Percentiles rank a stretch among this genome's conserved stretches.
These are phyloP conservation scores for Monosporascus sp. DNA, from an alignment of 2,329 filamentous ascomycete genomes.

Conservation along the genomic window DNA sequence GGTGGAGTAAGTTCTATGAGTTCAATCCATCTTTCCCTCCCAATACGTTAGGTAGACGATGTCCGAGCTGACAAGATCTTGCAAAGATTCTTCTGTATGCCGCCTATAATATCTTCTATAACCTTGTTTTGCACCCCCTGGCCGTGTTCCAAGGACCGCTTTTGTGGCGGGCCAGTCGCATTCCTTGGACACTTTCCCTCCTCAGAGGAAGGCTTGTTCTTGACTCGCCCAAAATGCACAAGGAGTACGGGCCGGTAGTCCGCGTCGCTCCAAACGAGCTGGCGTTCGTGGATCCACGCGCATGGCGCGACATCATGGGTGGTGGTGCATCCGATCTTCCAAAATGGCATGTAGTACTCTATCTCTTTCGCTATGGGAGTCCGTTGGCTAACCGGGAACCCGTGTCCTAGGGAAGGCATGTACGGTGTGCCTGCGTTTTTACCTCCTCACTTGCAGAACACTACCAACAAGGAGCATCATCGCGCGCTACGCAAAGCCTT, in stretches of 20 bases:
- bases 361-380: too few relatives aligned
- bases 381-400: slow-evolving; percentile 4
- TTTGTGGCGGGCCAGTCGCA: too few relatives aligned
- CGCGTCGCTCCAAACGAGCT: slow-evolving; percentile 37
- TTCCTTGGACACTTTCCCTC: too few relatives aligned
- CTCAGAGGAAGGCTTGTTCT: background rate
- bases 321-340: slow-evolving; percentile 16
- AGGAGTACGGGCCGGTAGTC: slow-evolving; percentile 33
- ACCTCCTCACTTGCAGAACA: slow-evolving; percentile 14
- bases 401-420: slow-evolving; percentile 7
- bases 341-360: too few relatives aligned
- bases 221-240: background rate
- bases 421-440: slow-evolving; percentile 8
- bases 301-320: slow-evolving; percentile 28
- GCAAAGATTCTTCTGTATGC: too few relatives aligned
- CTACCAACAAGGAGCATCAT: slow-evolving; percentile 20
- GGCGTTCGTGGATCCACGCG: slow-evolving; percentile 31
- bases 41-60: too few relatives aligned
- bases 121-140: too few relatives aligned
- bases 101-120: too few relatives aligned
- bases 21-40: too few relatives aligned
- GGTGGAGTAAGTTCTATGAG: too few relatives aligned
- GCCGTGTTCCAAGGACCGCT: too few relatives aligned
- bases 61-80: too few relatives aligned
- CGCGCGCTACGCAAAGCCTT: slow-evolving; percentile 19